phyloP scores from a whole-genome alignment of 768 basidiomycete genomes.

The Sarcomyxa edulis region DNA sequence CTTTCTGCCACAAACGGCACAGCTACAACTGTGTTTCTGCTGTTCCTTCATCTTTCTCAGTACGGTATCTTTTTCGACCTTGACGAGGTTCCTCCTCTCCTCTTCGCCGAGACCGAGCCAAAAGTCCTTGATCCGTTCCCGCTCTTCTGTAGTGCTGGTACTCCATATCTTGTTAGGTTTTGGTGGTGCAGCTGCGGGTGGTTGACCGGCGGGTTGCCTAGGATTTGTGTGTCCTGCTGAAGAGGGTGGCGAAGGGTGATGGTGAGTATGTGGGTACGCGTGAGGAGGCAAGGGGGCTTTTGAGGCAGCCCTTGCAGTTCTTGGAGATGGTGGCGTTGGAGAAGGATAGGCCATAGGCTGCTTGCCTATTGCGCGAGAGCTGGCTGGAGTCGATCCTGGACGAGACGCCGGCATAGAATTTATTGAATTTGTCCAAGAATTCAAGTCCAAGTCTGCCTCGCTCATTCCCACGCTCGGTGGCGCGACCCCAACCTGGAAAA shows the following conservation, averaged over 20 bases:
- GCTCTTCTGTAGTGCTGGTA: constrained; percentile 86
- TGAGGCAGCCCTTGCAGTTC: constrained; percentile 20
- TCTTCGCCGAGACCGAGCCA: constrained; percentile 93
- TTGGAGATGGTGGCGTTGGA: constrained; percentile 5
- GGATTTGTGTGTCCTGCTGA: constrained; percentile 21
- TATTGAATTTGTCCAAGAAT: too few species aligned
- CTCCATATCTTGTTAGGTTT: constrained; percentile 89
- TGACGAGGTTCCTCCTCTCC: constrained; percentile 87
- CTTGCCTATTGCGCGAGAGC: constrained; percentile 9
- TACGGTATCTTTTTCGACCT: constrained; percentile 97
- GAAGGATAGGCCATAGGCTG: constrained; percentile 11
- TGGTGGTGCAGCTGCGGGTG: constrained; percentile 18
- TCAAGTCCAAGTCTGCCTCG: too few species aligned
- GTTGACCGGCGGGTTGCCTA: background rate
- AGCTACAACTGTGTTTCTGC: constrained; percentile 93
- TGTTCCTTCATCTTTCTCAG: constrained; percentile 99
- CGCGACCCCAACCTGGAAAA: too few species aligned
- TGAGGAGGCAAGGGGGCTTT: constrained; percentile 53
- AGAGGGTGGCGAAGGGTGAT: constrained; percentile 47
- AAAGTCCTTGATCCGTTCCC: constrained; percentile 96
- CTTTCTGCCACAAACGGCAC: constrained; percentile 96
- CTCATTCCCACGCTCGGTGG: too few species aligned
- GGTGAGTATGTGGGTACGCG: constrained; percentile 30
- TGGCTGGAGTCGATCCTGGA: too few species aligned
- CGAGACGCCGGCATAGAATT: too few species aligned